Base-by-base conservation (phyloP, 192 early-diverging fungal genomes). In the Backusella circina region DNA sequence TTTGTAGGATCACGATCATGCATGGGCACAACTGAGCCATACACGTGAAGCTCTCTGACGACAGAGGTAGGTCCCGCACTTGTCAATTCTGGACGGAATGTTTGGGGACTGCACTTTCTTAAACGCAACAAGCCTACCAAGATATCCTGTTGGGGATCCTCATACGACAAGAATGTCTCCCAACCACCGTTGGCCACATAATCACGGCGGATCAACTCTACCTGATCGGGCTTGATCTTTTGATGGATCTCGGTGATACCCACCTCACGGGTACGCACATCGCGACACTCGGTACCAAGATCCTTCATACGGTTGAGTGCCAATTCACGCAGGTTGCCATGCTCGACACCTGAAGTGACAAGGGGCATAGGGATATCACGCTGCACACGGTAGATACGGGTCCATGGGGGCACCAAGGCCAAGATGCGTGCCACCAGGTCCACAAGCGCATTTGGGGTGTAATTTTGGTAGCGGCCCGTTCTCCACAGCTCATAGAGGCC, bases 341-440 rank as follows among this genome's bases (percentile, higher is more conserved):
- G 90, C 85, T 99, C 98, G 15, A 99, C 97, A 51, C 98, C 98
- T 1, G 95, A 96, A 7, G 95, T 98, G 21, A 99, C 98, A 35
- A 99, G 86, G 5, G 98, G 98, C 98, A 99, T 99, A 18, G 98
- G 98, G 78, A 99, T 99, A 86, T 99, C 98, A 77, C 97, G 91
- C 82, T 99, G 98, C 33, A 99, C 97, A 71, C 98, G 92, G 81
- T 99, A 99, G 26, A 99, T 91, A 74, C 98, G 93, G 1, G 96
- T 98, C 98, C 98, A 99, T 75, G 98, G 98, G 67, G 98, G 98
- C 1, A 99, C 95, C 64, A 99, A 82, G 1, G 97, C 96, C 67
- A 99, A 79, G 65, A 99, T 99, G 12, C 93, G 89, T 1, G 98
- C 98, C 0, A 98, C 92, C 33, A 99, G 83, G 82, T 99, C 98